phyloP scores from a whole-genome alignment of 2,329 filamentous ascomycete genomes.

The Aspergillus persii region DNA sequence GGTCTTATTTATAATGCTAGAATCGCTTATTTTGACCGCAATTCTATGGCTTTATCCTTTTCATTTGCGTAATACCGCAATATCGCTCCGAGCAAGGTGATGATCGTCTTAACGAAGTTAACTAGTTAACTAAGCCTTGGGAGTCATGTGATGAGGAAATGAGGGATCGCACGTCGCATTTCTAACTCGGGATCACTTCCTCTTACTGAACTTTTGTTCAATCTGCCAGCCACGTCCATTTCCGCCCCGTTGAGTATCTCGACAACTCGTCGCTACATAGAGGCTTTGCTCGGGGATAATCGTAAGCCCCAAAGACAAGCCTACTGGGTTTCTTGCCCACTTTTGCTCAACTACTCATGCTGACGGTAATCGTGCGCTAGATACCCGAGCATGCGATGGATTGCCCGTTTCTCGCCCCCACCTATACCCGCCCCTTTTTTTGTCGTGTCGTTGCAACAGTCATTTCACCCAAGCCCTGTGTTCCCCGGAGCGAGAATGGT shows the following conservation, averaged over 20 bases:
- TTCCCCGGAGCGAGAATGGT: neutral
- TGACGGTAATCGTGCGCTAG: neutral
- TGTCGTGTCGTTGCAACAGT: neutral
- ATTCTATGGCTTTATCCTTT: no score
- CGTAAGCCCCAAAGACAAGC: neutral
- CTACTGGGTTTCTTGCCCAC: neutral
- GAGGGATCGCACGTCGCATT: no score
- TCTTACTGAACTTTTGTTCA: no score
- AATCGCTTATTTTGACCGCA: no score
- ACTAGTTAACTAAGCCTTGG: no score
- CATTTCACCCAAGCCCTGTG: neutral
- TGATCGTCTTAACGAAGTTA: no score
- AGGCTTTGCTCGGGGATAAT: neutral
- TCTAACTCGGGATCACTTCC: no score
- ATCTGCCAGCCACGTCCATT: no score
- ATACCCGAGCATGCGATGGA: neutral
- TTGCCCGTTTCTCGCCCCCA: neutral
- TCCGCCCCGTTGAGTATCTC: neutral
- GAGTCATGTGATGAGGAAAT: no score
- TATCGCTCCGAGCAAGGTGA: no score
- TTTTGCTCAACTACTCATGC: neutral
- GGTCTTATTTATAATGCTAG: no score
- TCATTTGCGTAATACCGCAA: no score
- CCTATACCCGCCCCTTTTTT: neutral
- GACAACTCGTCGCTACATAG: neutral